phyloP scores from a whole-genome alignment of 1,284 basidiomycete genomes.

The Porogramme epimiltina region DNA sequence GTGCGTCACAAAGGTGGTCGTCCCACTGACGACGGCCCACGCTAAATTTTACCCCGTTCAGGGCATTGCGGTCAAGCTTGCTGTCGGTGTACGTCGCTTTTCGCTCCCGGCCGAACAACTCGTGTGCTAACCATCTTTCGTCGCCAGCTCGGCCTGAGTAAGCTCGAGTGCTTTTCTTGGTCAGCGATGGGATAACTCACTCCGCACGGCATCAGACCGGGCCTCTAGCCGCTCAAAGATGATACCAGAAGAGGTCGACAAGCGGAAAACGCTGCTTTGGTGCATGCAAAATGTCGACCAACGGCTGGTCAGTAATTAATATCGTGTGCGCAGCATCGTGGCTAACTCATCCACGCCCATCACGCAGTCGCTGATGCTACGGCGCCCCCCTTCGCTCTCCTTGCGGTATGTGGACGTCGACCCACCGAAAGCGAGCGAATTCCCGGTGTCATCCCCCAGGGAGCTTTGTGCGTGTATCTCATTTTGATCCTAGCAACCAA shows the following conservation, averaged over 20 bases:
- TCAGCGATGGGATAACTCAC: not conserved
- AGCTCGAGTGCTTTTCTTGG: slow-evolving; percentile 23
- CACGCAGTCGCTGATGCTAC: slow-evolving; percentile 30
- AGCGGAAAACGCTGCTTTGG: slow-evolving; percentile 60
- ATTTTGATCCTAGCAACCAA: slow-evolving; percentile 1
- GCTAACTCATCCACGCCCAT: slow-evolving; percentile 32
- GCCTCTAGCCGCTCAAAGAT: slow-evolving; percentile 57
- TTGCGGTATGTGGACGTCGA: slow-evolving; percentile 31
- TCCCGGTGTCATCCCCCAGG: slow-evolving; percentile 13
- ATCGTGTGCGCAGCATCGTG: slow-evolving; percentile 1
- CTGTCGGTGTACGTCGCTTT: slow-evolving; percentile 54
- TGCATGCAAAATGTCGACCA: slow-evolving; percentile 54
- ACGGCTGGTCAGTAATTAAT: slow-evolving; percentile 42
- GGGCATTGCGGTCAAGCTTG: slow-evolving; percentile 33
- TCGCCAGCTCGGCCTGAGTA: slow-evolving; percentile 59
- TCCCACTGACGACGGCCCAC: slow-evolving; percentile 1
- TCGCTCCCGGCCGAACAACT: slow-evolving; percentile 7
- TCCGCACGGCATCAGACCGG: slow-evolving; percentile 46
- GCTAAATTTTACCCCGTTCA: no score
- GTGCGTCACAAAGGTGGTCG: slow-evolving; percentile 40
- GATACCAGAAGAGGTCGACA: slow-evolving; percentile 52
- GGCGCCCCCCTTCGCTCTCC: slow-evolving; percentile 32
- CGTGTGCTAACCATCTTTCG: not conserved
- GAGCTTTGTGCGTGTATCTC: slow-evolving; percentile 17
- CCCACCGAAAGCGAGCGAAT: slow-evolving; percentile 23